A percentile compares a stretch with the other conserved stretches of the same genome.
phyloP scores from a whole-genome alignment of 225 moss, liverwort and hornwort species.

The Asterella californica region DNA sequence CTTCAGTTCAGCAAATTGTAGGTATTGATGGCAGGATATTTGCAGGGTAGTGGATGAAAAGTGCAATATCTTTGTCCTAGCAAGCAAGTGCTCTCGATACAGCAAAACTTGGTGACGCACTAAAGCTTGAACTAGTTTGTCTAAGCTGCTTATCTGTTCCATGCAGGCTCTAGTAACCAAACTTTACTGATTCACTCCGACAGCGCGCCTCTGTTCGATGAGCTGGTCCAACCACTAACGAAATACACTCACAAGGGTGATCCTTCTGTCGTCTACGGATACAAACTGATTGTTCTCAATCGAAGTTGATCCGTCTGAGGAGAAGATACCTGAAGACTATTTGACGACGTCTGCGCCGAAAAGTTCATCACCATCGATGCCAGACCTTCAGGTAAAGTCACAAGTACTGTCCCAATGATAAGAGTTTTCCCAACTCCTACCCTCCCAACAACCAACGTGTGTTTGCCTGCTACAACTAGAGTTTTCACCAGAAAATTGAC shows the following conservation, averaged over 20 bases:
- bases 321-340: slow-evolving; percentile 58
- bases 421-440: slow-evolving; percentile 80
- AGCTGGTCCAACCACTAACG: too few species aligned
- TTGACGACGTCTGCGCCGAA: slow-evolving; percentile 78
- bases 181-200: too few species aligned
- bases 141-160: too few species aligned
- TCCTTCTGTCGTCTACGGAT: neutral
- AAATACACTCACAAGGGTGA: too few species aligned
- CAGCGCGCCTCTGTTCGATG: too few species aligned
- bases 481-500: slow-evolving; percentile 61
- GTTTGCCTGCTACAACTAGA: slow-evolving; percentile 49
- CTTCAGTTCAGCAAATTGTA: neutral
- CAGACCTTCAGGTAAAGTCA: slow-evolving; percentile 63
- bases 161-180: too few species aligned
- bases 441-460: slow-evolving; percentile 65
- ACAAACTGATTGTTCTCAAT: neutral
- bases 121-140: too few species aligned
- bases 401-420: slow-evolving; percentile 60
- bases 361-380: slow-evolving; percentile 78
- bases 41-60: neutral
- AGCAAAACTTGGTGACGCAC: too few species aligned
- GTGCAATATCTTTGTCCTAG: neutral
- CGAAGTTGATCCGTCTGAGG: neutral
- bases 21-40: neutral
- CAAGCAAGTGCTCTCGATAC: neutral